Base-by-base conservation (phyloP, 768 basidiomycete genomes). In the Flagelloscypha sp. region DNA sequence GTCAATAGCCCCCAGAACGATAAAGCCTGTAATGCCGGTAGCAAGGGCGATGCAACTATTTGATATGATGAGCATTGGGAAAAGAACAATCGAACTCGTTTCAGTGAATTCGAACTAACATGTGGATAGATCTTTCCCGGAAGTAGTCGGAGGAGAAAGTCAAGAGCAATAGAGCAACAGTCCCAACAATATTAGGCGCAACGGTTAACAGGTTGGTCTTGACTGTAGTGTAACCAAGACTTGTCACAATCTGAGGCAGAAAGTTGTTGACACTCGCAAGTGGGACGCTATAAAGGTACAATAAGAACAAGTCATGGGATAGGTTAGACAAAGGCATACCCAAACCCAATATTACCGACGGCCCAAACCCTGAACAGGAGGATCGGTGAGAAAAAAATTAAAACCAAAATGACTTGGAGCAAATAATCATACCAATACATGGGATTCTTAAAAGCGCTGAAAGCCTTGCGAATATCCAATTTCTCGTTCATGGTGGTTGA, bases 151-250 rank as follows among this genome's bases (percentile, higher is more conserved):
- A 73, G 5, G 67, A 68, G 46, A 68, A 67, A 7, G 72, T 66
- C 27, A 73, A 48, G 22, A 62, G 34, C 3, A 72, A 43, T 7
- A 72, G 48, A 7, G 65, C 63, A 1, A 70, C 61, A 1, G 70
- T 70, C 24, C 65, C 68, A 32, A 60, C 65, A 29, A 72, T 52
- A 45, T 72, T 72, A 2, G 72, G 72, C 7, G 70, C 72, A 20
- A 72, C 64, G 12, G 72, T 74, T 42, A 58, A 61, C 16, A 74
- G 53, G 41, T 74, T 74, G 9, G 72, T 74, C 42, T 65, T 68
- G 44, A 72, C 54, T 3, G 65, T 63, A 3, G 62, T 65, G 45
- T 65, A 68, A 10, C 63, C 63, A 4, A 69, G 53, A 35, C 65
- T 65, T 7, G 57, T 61, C 17, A 66, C 63, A 22, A 66, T 66